Base-by-base conservation (phyloP, 192 early-diverging fungal genomes). In the Backusella tuberculispora region DNA sequence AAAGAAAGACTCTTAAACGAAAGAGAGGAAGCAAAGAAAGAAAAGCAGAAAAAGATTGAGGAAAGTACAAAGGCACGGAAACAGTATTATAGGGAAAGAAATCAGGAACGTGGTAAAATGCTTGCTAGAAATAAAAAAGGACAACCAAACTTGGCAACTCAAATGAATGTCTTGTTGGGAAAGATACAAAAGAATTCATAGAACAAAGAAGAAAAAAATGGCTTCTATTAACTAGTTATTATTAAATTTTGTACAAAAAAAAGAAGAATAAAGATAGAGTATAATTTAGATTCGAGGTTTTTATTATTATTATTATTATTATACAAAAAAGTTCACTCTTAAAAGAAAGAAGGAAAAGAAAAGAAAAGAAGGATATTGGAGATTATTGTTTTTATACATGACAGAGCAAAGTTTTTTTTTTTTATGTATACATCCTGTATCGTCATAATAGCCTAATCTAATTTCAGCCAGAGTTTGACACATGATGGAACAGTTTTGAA, bases 71-170 rank as follows among this genome's bases (percentile, higher is more conserved):
- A 69, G 42, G 81, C 50, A 34, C 71, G 81, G 19, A 68, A 47
- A 46, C 56, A 77, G 3, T 83, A 83, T 29, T 83, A 76, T 45
- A 46, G 73, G 46, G 70, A 79, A 45, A 71, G 81, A 45, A 78
- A 76, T 42, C 41, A 79, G 29, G 63, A 64, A 29, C 71, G 77
- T 19, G 74, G 74, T 44, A 83, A 83, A 71, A 76, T 83, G 74
- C 38, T 78, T 72, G 74, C 77, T 12, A 79, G 65, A 43, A 78
- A 74, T 34, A 69, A 74, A 6, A 71, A 68, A 4, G 81, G 81
- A 34, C 81, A 83, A 41, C 81, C 81, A 9, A 78, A 78, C 24
- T 42, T 83, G 71, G 77, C 77, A 15, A 71, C 73, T 5, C 81
- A 83, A 43, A 78, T 83, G 73, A 60, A 77, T 29, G 43, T 83